Evolutionary conservation across 139 green algal genomes (phyloP).

Genomic region (Klebsormidium nitens): DNA sequence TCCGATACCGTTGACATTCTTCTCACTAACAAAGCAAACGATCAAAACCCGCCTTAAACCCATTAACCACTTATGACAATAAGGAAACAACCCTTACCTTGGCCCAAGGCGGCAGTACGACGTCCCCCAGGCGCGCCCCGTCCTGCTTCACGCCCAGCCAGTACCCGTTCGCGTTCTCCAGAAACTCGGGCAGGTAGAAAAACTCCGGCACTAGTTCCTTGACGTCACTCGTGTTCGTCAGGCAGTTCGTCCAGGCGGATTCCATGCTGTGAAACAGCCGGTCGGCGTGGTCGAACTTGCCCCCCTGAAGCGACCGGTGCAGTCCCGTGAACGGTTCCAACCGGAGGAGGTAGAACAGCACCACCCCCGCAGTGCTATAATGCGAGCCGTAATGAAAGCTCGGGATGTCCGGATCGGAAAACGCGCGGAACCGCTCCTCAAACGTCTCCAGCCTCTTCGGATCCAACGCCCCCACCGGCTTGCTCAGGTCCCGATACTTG

Average conservation of each 20-base stretch:
- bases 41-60: no score
- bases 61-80: no score
- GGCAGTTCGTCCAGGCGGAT: slow-evolving; percentile 28
- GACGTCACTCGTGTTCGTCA: slow-evolving; percentile 43
- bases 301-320: slow-evolving; percentile 37
- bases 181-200: slow-evolving; percentile 48
- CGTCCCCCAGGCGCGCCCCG: slow-evolving; percentile 25
- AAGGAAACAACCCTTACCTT: no score
- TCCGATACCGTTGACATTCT: no score
- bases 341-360: slow-evolving; percentile 51
- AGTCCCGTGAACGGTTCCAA: slow-evolving; percentile 49
- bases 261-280: slow-evolving; percentile 45
- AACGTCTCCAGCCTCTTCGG: slow-evolving; percentile 9
- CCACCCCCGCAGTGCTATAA: slow-evolving; percentile 43
- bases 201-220: slow-evolving; percentile 59
- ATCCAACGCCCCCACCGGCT: slow-evolving; percentile 45
- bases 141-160: slow-evolving; percentile 32
- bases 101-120: slow-evolving; percentile 49
- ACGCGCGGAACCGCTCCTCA: background rate
- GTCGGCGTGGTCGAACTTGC: slow-evolving; percentile 53
- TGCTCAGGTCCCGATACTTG: slow-evolving; percentile 37
- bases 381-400: slow-evolving; percentile 52
- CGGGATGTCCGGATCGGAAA: background rate
- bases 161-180: slow-evolving; percentile 43
- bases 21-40: no score